Base-by-base conservation (phyloP, 768 basidiomycete genomes). In the Boletus vermiculosoides region DNA sequence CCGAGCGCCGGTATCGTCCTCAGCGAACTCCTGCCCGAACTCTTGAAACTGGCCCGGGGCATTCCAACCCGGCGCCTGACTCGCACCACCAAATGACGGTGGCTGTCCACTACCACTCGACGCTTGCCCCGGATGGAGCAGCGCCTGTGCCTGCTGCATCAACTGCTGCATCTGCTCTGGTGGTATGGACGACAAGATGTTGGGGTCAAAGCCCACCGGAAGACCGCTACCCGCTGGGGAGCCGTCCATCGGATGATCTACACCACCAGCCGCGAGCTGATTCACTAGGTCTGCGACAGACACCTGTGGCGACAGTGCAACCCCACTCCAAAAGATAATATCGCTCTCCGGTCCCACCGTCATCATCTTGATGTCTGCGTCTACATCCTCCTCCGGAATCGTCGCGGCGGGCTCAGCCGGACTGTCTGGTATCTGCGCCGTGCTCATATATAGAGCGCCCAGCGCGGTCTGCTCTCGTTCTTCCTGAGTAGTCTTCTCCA, bases 391-490 rank as follows among this genome's bases (percentile, higher is more conserved):
- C 62, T 89, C 89, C 46, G 80, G 66, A 57, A 87, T 78, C 61
- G 79, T 76, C 58, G 73, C 70, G 20, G 81, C 69, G 28, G 87
- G 85, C 72, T 92, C 92, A 39, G 82, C 81, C 20, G 92, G 88
- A 56, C 85, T 82, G 48, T 92, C 89, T 44, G 92, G 92, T 63
- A 92, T 87, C 60, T 88, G 87, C 45, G 79, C 77, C 45, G 77
- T 70, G 13, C 79, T 80, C 78, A 88, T 85, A 70, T 94, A 94
- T 34, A 89, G 69, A 42, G 90, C 90, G 25, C 82, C 82, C 22
- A 93, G 78, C 30, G 88, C 87, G 16, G 83, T 86, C 70, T 86
- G 82, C 68, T 94, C 92, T 52, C 92, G 83, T 70, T 85, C 79
- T 70, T 88, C 92, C 71, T 94, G 92, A 22, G 76, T 76, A 37